Base-by-base conservation (phyloP, 106 monocot species). In the Acorus gramineus region DNA sequence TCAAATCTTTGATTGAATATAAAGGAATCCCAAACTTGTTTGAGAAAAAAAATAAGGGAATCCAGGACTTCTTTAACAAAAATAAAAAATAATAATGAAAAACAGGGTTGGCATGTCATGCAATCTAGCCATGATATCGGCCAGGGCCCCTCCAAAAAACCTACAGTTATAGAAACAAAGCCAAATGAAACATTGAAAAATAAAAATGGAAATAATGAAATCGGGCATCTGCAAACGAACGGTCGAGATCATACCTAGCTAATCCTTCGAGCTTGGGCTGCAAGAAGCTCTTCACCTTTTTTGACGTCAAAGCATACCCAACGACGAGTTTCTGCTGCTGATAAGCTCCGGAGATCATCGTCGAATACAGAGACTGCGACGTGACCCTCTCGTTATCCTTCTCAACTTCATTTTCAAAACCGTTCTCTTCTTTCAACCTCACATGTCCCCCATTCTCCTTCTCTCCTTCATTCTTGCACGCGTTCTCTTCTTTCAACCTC, bases 221-320 rank as follows among this genome's bases (percentile, higher is more conserved):
- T 14, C 56, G 13, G 10, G 4, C 14, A 42, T 43, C 5, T 59
- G 6, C 5, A 28, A 8, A 59, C 44, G 28, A 49, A 50, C 7
- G 44, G 63, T 49, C 48, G 50, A 63, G 7, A 13, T 49, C 6
- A 62, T 65, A 94, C 93, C 93, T 86, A 44, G 89, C 93, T 57
- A 89, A 64, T 44, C 68, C 57, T 63, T 88, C 77, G 11, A 94
- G 74, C 79, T 84, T 89, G 9, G 93, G 93, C 76, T 94, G 89
- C 55, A 94, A 52, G 68, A 94, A 94, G 74, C 93, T 89, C 89
- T 86, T 89, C 56, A 86, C 84, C 74, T 94, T 94, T 84, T 94
- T 94, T 71, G 85, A 78, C 58, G 93, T 94, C 43, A 94, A 75
- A 8, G 93, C 89, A 63, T 84, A 94, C n/a, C 93, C 93, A 4